Conservation (phyloP, 179 eudicot genomes). For the Corrigiola litoralis region DNA sequence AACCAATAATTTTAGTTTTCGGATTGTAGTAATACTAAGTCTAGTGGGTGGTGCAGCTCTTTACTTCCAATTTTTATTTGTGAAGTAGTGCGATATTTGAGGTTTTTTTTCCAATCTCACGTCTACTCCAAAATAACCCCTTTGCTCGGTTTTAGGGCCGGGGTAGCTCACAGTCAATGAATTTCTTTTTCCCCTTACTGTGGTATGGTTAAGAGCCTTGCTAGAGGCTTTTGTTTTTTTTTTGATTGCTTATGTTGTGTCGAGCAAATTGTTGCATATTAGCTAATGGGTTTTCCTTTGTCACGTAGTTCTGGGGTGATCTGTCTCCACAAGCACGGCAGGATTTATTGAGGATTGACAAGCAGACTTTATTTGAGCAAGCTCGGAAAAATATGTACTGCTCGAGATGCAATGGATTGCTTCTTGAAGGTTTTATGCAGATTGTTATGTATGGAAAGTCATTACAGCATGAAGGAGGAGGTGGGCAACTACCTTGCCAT, state of each 20-base stretch:
- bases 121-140: not conserved
- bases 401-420: conserved; percentile 93
- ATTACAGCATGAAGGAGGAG: conserved; percentile 61
- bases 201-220: not conserved
- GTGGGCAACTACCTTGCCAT: conserved; percentile 37
- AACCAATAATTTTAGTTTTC: too few relatives aligned
- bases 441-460: conserved; percentile 95
- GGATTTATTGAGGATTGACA: conserved; percentile 75
- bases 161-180: too few relatives aligned
- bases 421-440: conserved; percentile 87
- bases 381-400: conserved; percentile 98
- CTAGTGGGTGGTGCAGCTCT: too few relatives aligned
- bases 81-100: not conserved
- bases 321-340: conserved; percentile 79
- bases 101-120: not conserved
- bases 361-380: conserved; percentile 87
- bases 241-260: not conserved
- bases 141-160: not conserved
- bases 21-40: too few relatives aligned
- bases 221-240: not conserved
- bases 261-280: not conserved
- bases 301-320: conserved; percentile 84
- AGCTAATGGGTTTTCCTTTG: conserved; percentile 13
- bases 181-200: too few relatives aligned
- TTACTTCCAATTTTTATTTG: not conserved